Conservation (phyloP, 1,284 basidiomycete genomes). For the Xerocomus amazonicus region DNA sequence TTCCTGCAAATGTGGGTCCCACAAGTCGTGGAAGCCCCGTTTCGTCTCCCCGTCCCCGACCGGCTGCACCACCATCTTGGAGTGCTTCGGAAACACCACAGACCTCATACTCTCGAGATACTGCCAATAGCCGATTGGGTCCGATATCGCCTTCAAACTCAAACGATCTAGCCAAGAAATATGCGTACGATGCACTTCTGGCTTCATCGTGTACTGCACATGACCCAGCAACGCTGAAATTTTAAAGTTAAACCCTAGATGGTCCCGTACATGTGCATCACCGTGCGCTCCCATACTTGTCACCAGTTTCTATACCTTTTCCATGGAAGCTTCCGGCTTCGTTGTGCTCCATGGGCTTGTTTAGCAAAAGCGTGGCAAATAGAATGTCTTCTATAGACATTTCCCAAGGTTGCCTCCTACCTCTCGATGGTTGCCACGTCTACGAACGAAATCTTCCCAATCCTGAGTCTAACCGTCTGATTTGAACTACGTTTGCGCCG, state of each 20-base stretch:
- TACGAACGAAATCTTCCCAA: neutral
- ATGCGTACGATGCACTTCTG: constrained; percentile 7
- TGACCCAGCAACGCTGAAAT: neutral
- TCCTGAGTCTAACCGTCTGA: neutral
- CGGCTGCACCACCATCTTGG: neutral
- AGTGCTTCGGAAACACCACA: neutral
- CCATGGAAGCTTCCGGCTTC: constrained; percentile 13
- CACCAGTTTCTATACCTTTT: neutral
- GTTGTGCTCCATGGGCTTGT: neutral
- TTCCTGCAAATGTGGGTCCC: constrained; percentile 1
- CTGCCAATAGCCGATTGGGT: constrained; percentile 1
- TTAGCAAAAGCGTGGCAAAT: constrained; percentile 2
- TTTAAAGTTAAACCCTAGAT: neutral
- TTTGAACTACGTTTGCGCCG: neutral
- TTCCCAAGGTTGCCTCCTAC: constrained; percentile 14
- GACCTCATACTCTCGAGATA: constrained; percentile 6
- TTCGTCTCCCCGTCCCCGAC: neutral
- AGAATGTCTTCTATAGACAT: neutral
- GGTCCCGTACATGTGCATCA: neutral
- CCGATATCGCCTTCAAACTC: constrained; percentile 7
- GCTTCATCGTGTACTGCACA: constrained; percentile 1
- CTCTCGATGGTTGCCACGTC: neutral
- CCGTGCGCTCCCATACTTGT: constrained; percentile 3
- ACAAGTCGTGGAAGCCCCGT: neutral
- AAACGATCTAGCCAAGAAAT: constrained; percentile 10